Percentiles rank a stretch among this genome's conserved stretches.
phyloP scores from a whole-genome alignment of 495 filamentous ascomycete genomes.

The Pseudomonodictys pantanalensis region DNA sequence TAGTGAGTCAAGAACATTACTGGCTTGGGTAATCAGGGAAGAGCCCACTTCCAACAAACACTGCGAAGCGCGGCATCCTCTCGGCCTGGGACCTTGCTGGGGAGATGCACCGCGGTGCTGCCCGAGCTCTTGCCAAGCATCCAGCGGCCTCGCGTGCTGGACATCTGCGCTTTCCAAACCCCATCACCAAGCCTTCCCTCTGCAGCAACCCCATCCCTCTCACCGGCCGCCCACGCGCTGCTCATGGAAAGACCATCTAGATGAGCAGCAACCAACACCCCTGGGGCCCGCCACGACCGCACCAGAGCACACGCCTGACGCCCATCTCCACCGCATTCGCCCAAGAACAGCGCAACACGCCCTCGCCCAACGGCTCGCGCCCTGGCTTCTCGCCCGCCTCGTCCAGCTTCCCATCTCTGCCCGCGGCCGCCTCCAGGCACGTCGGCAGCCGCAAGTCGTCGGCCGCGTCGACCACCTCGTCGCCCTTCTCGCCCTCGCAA shows the following conservation, averaged over 20 bases:
- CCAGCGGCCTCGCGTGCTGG: too few species aligned
- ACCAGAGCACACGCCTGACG: constrained; percentile 56
- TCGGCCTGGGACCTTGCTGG: too few species aligned
- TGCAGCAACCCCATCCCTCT: constrained; percentile 37
- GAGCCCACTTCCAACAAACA: too few species aligned
- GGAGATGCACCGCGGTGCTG: too few species aligned
- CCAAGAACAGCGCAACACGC: constrained; percentile 39
- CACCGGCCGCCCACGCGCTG: constrained; percentile 60
- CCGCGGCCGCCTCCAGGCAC: constrained; percentile 51
- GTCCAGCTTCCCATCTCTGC: constrained; percentile 56
- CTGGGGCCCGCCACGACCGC: constrained; percentile 59
- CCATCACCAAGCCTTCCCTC: constrained; percentile 7
- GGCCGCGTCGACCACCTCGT: constrained; percentile 49
- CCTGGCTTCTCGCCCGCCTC: constrained; percentile 49
- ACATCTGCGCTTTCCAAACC: constrained; percentile 4
- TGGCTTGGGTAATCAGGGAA: too few species aligned
- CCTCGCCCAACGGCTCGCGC: constrained; percentile 48
- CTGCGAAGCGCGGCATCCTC: too few species aligned
- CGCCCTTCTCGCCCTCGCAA: constrained; percentile 55
- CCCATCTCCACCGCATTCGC: constrained; percentile 58
- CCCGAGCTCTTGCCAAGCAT: too few species aligned
- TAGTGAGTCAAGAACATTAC: too few species aligned
- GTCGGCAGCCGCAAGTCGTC: constrained; percentile 53
- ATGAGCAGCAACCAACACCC: constrained; percentile 54
- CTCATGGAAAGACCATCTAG: constrained; percentile 55